Percentiles rank a stretch among this genome's conserved stretches.
phyloP scores from a whole-genome alignment of 1,139 yeast genomes.

The Magnusiomyces sp. region DNA sequence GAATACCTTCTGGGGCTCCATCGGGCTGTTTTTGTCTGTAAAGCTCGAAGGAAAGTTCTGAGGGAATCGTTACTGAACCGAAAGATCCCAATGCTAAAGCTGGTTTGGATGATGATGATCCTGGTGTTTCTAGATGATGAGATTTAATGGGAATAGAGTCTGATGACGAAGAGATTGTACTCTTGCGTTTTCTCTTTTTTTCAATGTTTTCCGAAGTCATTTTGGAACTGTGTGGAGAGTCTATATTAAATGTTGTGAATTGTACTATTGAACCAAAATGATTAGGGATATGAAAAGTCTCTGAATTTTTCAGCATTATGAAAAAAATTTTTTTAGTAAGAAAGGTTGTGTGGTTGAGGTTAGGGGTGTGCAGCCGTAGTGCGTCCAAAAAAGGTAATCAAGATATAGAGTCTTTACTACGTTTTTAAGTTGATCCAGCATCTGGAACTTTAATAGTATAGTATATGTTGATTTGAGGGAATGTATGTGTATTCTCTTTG shows the following conservation, averaged over 20 bases:
- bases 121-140: constrained; percentile 5
- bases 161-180: neutral
- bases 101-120: constrained; percentile 6
- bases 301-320: too few species aligned
- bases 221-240: neutral
- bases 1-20: constrained; percentile 35
- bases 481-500: neutral
- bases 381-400: too few species aligned
- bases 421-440: too few species aligned
- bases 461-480: too few species aligned
- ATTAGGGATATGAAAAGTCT: too few species aligned
- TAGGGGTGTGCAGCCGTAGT: too few species aligned
- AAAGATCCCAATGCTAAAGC: constrained; percentile 43
- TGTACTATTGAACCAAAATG: too few species aligned
- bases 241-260: too few species aligned
- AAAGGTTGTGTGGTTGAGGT: too few species aligned
- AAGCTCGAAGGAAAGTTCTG: constrained; percentile 51
- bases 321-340: too few species aligned
- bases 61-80: constrained; percentile 63
- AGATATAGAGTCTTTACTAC: too few species aligned
- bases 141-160: constrained; percentile 3
- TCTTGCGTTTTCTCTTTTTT: constrained; percentile 6
- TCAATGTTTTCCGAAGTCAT: constrained; percentile 2
- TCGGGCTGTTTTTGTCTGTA: constrained; percentile 38
- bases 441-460: neutral